Conservation (phyloP, 139 green algal species). For the Volvox reticuliferus region DNA sequence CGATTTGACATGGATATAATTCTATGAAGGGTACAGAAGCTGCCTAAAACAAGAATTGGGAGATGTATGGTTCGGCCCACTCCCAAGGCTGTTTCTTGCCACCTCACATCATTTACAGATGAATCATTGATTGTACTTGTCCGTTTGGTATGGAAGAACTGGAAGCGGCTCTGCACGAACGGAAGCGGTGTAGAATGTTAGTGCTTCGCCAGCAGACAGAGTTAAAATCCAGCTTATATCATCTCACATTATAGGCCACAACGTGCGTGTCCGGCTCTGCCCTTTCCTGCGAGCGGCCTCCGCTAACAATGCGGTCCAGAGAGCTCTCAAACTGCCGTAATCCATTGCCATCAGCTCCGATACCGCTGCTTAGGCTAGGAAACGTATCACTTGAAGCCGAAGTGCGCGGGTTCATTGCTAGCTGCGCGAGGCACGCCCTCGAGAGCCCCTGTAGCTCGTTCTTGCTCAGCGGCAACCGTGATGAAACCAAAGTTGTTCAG, state of each 20-base stretch:
- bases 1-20: too few species aligned
- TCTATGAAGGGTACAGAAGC: too few species aligned
- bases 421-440: not conserved
- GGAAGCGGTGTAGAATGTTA: not conserved
- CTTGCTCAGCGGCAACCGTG: too few species aligned
- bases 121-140: not conserved
- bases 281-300: not conserved
- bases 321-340: slow-evolving; percentile 5
- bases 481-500: too few species aligned
- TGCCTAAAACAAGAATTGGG: too few species aligned
- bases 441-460: not conserved
- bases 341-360: slow-evolving; percentile 3
- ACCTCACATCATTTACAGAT: not conserved
- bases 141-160: slow-evolving; percentile 44
- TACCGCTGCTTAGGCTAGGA: slow-evolving; percentile 14
- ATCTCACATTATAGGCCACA: slow-evolving; percentile 26
- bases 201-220: too few species aligned
- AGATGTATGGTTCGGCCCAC: too few species aligned
- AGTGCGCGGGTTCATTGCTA: not conserved
- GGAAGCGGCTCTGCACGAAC: slow-evolving; percentile 27
- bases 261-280: not conserved
- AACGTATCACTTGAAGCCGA: not conserved
- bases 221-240: too few species aligned
- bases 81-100: not conserved
- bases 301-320: slow-evolving; percentile 10